A percentile compares a stretch with the other conserved stretches of the same genome.
These are phyloP conservation scores for Ophiocordyceps camponoti-leonardi DNA, from an alignment of 2,329 filamentous ascomycete genomes.

Conservation along the genomic window DNA sequence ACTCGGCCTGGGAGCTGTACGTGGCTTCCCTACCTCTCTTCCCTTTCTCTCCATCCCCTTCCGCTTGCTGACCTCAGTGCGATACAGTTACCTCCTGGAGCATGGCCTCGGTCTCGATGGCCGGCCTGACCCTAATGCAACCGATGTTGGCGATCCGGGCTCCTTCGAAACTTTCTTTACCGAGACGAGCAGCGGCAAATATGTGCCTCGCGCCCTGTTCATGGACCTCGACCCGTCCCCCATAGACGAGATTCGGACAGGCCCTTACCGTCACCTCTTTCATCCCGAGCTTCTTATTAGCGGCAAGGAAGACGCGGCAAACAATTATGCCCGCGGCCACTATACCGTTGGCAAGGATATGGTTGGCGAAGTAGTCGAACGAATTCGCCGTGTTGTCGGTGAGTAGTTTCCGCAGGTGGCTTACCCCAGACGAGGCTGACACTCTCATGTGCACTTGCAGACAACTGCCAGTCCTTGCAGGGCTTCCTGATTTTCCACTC, in stretches of 20 bases:
- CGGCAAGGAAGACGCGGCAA: slow-evolving; percentile 62
- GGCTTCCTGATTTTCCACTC: slow-evolving; percentile 63
- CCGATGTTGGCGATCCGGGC: slow-evolving; percentile 41
- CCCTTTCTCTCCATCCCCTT: background rate
- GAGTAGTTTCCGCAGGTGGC: slow-evolving; percentile 11
- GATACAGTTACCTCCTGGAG: slow-evolving; percentile 53
- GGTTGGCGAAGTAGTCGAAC: slow-evolving; percentile 53
- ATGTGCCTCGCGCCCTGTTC: slow-evolving; percentile 56
- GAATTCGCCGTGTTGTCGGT: slow-evolving; percentile 53
- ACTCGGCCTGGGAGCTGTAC: slow-evolving; percentile 63
- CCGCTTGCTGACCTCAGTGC: slow-evolving; percentile 8
- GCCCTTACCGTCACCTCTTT: slow-evolving; percentile 50
- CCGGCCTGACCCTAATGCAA: slow-evolving; percentile 41
- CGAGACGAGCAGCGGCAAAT: slow-evolving; percentile 54
- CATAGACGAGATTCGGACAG: slow-evolving; percentile 58
- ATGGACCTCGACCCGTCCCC: slow-evolving; percentile 57
- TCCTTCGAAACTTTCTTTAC: slow-evolving; percentile 61
- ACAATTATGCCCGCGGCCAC: slow-evolving; percentile 63
- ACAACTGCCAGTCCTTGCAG: slow-evolving; percentile 57
- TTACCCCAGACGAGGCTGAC: background rate
- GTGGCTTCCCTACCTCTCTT: slow-evolving; percentile 15
- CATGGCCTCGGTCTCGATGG: slow-evolving; percentile 51
- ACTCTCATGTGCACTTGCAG: slow-evolving; percentile 16
- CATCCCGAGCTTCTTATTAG: slow-evolving; percentile 56
- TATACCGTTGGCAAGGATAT: slow-evolving; percentile 66